These are phyloP conservation scores for Claviceps maximensis DNA, from an alignment of 2,329 filamentous ascomycete species.

Conservation along the genomic window DNA sequence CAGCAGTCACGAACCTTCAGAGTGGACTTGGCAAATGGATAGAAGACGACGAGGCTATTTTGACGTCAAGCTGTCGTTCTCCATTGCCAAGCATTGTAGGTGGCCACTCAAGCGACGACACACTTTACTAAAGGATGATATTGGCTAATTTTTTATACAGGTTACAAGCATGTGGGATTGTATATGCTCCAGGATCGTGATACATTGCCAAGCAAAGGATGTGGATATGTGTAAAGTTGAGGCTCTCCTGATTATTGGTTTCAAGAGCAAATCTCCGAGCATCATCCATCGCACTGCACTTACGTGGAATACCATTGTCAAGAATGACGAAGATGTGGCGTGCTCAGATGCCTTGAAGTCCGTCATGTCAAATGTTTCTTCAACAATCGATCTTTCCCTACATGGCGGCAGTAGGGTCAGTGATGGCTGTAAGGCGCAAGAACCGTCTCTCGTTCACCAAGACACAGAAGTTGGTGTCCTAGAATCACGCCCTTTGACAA, in stretches of 20 bases:
- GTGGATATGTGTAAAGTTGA: constrained; percentile 41
- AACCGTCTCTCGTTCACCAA: constrained; percentile 31
- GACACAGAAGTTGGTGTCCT: constrained; percentile 30
- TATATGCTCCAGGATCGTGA: constrained; percentile 27
- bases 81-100: constrained; percentile 27
- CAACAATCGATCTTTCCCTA: constrained; percentile 33
- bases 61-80: constrained; percentile 28
- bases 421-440: constrained; percentile 25
- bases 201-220: constrained; percentile 22
- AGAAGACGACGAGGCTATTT: constrained; percentile 36
- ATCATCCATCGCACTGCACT: constrained; percentile 38
- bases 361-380: constrained; percentile 47
- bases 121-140: neutral
- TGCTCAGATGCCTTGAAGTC: constrained; percentile 53
- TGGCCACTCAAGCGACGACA: neutral
- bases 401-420: constrained; percentile 29
- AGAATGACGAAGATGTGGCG: constrained; percentile 40
- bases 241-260: constrained; percentile 39
- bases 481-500: constrained; percentile 19
- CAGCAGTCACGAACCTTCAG: constrained; percentile 48
- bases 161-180: constrained; percentile 31
- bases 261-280: constrained; percentile 41
- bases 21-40: constrained; percentile 50
- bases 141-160: constrained; percentile 14
- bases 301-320: constrained; percentile 60